Base-by-base conservation (phyloP, 371 early-diverging fungal species). In the Nematocida sp. region DNA sequence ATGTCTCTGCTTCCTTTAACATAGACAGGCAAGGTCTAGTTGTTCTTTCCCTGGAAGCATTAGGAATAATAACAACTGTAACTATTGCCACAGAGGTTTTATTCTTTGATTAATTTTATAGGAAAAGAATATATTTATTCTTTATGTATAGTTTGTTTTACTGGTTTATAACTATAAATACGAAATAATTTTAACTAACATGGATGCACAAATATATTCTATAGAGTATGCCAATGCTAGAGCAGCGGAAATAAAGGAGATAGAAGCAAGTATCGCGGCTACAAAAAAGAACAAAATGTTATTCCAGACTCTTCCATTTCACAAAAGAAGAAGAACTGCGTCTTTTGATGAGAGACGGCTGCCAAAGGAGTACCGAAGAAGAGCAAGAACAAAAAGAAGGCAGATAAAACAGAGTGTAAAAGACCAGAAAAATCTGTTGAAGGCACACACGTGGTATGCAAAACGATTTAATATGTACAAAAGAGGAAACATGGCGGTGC, bases 221-320 rank as follows among this genome's bases (percentile, higher is more conserved):
- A 23, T 70, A 62, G 83, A 73, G n/a, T 82, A 66, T 50, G 83
- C 76, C n/a, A 73, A 64, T 33, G 54, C 45, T 11, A 13, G 83
- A 15, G 62, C 27, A 42, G 33, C 70, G 15, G 83, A 82, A 55
- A 82, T 82, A 44, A n/a, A 78, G 33, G 62, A 74, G 64, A 67
- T 82, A n/a, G 83, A 82, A 50, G 66, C 44, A 74, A 62, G 62
- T 2, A 67, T 82, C 33, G 47, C 11, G 0, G 44, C 40, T 44
- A 61, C 55, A 45, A 75, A 42, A 39, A 73, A 75, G 58, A 82
- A 82, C 57, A 82, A 82, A 54, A 82, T 82, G 83, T 52, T 82
- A n/a, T 82, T 82, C 56, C 83, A 82, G 50, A 67, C 57, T 11
- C 50, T 82, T 27, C 83, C 83, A 9, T 82, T 82, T 57, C 76